Conservation (phyloP, 495 filamentous ascomycete species). For the Xylaria bambusicola region DNA sequence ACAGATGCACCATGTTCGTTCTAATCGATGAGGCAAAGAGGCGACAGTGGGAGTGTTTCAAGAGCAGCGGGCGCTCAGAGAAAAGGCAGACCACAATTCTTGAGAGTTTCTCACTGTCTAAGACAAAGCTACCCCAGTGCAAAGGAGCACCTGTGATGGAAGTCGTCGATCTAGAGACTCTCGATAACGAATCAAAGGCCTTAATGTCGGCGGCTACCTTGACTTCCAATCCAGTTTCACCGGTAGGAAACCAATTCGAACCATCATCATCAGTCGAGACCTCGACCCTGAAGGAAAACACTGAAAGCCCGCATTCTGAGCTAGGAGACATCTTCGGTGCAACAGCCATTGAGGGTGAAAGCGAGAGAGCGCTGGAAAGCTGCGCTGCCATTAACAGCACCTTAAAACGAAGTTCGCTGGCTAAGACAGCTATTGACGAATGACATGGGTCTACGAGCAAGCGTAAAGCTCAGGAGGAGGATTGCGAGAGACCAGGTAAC, state of each 20-base stretch:
- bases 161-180: slow-evolving; percentile 16
- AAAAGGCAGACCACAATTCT: slow-evolving; percentile 27
- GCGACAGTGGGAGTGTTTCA: slow-evolving; percentile 55
- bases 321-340: no score
- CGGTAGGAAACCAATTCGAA: no score
- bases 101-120: slow-evolving; percentile 29
- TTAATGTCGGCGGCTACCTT: no score
- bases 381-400: not conserved
- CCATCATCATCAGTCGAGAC: no score
- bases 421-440: not conserved
- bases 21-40: slow-evolving; percentile 64
- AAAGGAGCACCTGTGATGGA: slow-evolving; percentile 18
- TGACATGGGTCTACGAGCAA: slow-evolving; percentile 25
- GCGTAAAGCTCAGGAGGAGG: slow-evolving; percentile 19
- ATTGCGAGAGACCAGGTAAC: slow-evolving; percentile 14
- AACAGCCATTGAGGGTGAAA: not conserved
- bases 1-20: slow-evolving; percentile 70
- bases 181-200: slow-evolving; percentile 1
- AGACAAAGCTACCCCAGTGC: slow-evolving; percentile 25
- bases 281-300: no score
- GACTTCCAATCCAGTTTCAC: not conserved
- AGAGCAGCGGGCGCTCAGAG: slow-evolving; percentile 49
- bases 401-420: not conserved
- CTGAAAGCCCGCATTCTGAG: no score
- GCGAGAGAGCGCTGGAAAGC: not conserved